phyloP scores from a whole-genome alignment of 2,329 filamentous ascomycete species.

The Coniochaeta ligniaria region DNA sequence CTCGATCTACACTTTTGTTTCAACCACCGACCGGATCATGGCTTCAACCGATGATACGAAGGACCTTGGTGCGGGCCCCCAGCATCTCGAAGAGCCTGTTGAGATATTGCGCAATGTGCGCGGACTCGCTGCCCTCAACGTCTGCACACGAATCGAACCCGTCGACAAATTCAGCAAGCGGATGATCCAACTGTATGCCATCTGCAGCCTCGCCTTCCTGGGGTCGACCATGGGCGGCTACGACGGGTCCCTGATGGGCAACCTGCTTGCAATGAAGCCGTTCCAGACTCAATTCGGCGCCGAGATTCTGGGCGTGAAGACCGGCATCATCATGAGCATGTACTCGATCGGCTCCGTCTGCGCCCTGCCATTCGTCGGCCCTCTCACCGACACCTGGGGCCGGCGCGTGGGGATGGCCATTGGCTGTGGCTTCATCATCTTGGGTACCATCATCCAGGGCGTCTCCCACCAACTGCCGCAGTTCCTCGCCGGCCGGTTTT shows the following conservation, averaged over 20 bases:
- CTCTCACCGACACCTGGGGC: not conserved
- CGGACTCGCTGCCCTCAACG: not conserved
- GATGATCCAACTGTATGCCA: not conserved
- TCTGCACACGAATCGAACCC: conserved; percentile 6
- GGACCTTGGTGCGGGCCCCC: not conserved
- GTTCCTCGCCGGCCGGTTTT: not conserved
- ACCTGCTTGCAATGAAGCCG: conserved; percentile 5
- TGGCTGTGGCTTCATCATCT: not conserved
- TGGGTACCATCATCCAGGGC: not conserved
- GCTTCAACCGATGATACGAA: not conserved
- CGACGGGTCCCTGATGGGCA: conserved; percentile 5
- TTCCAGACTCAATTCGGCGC: conserved; percentile 8
- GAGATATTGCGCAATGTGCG: not conserved
- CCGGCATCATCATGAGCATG: not conserved
- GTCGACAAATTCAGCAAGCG: not conserved
- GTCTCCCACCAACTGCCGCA: not conserved
- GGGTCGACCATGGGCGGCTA: not conserved
- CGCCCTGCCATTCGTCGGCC: not conserved
- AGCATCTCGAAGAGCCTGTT: not conserved
- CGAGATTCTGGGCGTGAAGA: conserved; percentile 3
- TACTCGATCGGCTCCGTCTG: not conserved
- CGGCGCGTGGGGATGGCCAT: not conserved
- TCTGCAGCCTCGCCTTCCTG: not conserved
- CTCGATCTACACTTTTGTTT: not conserved
- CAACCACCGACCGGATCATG: not conserved